phyloP scores from a whole-genome alignment of 768 basidiomycete genomes.

The Favolaschia claudopus region DNA sequence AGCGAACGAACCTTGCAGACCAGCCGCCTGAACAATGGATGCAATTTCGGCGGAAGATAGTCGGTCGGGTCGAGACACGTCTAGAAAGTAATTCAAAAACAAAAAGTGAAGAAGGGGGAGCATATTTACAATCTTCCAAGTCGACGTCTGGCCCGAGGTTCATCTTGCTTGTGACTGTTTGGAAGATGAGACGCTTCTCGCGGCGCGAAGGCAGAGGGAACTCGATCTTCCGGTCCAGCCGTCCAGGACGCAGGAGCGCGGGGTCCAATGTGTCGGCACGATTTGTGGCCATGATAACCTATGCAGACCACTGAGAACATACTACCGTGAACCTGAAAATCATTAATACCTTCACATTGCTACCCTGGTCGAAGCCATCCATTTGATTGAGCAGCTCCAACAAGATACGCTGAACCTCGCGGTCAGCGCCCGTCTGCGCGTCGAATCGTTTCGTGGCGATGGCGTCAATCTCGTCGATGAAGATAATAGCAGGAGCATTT shows the following conservation, averaged over 20 bases:
- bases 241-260: conserved; percentile 95
- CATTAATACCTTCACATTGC: conserved; percentile 88
- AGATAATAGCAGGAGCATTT: conserved; percentile 97
- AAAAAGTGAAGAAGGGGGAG: background rate
- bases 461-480: conserved; percentile 98
- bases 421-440: conserved; percentile 97
- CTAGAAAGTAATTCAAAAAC: conserved; percentile 49
- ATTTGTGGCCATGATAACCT: conserved; percentile 99
- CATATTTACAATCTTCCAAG: conserved; percentile 89
- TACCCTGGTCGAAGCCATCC: conserved; percentile 99
- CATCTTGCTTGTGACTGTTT: conserved; percentile 97
- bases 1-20: conserved; percentile 78
- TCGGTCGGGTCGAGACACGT: conserved; percentile 95
- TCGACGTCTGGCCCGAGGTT: conserved; percentile 98
- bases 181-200: conserved; percentile 97
- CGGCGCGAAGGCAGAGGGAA: conserved; percentile 94
- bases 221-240: conserved; percentile 98
- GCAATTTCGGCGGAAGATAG: conserved; percentile 96
- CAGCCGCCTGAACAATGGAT: conserved; percentile 95
- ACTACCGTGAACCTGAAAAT: background rate
- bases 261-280: conserved; percentile 98
- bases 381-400: conserved; percentile 98
- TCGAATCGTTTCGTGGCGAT: conserved; percentile 99
- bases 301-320: background rate
- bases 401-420: conserved; percentile 98